Evolutionary conservation across 164 flowering plant genomes (phyloP).

Genomic region (Vitis rotundifolia): DNA sequence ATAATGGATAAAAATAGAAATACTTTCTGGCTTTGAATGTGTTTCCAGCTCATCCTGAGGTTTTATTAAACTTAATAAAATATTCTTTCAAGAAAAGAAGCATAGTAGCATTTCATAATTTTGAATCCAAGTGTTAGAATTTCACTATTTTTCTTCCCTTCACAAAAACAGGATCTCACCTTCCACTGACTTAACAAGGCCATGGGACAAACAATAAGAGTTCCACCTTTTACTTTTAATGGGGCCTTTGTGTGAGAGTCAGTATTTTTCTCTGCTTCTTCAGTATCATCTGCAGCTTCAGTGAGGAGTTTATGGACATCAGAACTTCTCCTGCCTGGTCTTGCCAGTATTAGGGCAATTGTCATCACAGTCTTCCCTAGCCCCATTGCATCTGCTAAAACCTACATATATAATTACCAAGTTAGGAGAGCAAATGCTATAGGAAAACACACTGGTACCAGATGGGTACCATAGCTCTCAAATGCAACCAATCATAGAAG

Average conservation of each 20-base stretch:
- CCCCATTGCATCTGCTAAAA: slow-evolving; percentile 93
- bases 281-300: slow-evolving; percentile 11
- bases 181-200: slow-evolving; percentile 88
- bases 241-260: slow-evolving; percentile 9
- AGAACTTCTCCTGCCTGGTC: slow-evolving; percentile 38
- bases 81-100: slow-evolving; percentile 2
- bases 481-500: too few species aligned
- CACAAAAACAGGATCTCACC: slow-evolving; percentile 31
- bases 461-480: too few species aligned
- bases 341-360: slow-evolving; percentile 68
- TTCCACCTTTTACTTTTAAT: slow-evolving; percentile 52
- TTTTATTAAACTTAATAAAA: not conserved
- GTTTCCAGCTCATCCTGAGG: slow-evolving; percentile 78
- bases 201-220: slow-evolving; percentile 88
- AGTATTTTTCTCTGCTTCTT: slow-evolving; percentile 12
- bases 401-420: slow-evolving; percentile 29
- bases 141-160: not conserved
- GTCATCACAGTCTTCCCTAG: slow-evolving; percentile 93
- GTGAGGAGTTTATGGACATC: slow-evolving; percentile 19
- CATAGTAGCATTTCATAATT: not conserved
- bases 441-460: too few species aligned
- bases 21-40: slow-evolving; percentile 56
- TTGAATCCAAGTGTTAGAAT: not conserved
- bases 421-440: slow-evolving; percentile 9
- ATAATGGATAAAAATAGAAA: slow-evolving; percentile 70